phyloP scores from a whole-genome alignment of 2,329 filamentous ascomycete genomes.

The Aspergillus costaricaensis region DNA sequence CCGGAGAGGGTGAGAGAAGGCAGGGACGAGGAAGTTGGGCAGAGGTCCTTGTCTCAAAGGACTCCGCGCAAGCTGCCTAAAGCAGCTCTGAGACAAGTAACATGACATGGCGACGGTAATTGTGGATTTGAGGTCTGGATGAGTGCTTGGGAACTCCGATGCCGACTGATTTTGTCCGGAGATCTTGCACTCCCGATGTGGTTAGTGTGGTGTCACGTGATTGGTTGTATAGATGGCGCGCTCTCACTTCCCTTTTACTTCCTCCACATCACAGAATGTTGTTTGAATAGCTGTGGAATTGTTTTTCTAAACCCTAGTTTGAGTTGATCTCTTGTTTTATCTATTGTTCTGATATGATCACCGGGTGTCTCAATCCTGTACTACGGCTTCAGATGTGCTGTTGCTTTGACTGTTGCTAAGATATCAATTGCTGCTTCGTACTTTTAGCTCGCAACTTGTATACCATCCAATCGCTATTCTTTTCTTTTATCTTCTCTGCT shows the following conservation, averaged over 20 bases:
- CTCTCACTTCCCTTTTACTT: not conserved
- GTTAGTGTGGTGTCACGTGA: slow-evolving; percentile 26
- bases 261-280: not conserved
- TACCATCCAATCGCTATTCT: not conserved
- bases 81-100: slow-evolving; percentile 61
- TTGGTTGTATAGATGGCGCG: slow-evolving; percentile 11
- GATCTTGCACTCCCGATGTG: slow-evolving; percentile 18
- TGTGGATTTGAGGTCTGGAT: slow-evolving; percentile 26
- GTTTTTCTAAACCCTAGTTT: not conserved
- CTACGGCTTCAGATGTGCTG: not conserved
- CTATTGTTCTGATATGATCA: not conserved
- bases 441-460: not conserved
- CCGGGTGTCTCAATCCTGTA: not conserved
- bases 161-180: slow-evolving; percentile 37
- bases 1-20: slow-evolving; percentile 55
- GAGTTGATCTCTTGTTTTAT: not conserved
- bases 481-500: not conserved
- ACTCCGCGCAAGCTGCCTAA: slow-evolving; percentile 58
- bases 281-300: not conserved
- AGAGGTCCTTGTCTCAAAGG: slow-evolving; percentile 56
- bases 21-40: slow-evolving; percentile 72
- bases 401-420: not conserved
- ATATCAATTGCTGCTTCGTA: not conserved
- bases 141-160: slow-evolving; percentile 27
- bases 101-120: slow-evolving; percentile 59